Conservation (phyloP, 148 eudicot genomes). For the Arctostaphylos glauca region DNA sequence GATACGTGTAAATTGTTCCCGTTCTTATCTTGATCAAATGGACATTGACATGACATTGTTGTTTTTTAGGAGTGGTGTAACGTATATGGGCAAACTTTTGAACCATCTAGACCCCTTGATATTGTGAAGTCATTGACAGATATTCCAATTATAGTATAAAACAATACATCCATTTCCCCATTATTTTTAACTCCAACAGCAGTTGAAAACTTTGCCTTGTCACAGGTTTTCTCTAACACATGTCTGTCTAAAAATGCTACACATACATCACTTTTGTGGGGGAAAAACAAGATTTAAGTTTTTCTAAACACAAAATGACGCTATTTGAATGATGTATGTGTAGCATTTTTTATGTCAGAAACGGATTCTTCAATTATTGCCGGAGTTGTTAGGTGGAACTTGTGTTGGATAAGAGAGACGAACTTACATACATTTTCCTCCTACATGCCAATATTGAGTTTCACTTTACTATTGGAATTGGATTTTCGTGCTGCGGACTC, state of each 20-base stretch:
- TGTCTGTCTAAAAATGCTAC: conserved; percentile 21
- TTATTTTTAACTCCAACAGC: conserved; percentile 48
- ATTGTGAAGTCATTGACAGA: too few relatives aligned
- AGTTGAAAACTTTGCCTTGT: conserved; percentile 38
- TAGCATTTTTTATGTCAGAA: conserved; percentile 26
- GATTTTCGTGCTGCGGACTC: background rate
- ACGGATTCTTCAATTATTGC: conserved; percentile 45
- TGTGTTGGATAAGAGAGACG: too few relatives aligned
- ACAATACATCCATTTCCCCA: conserved; percentile 22
- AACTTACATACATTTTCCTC: background rate
- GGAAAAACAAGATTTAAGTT: conserved; percentile 7
- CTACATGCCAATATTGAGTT: background rate
- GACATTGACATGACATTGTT: too few relatives aligned
- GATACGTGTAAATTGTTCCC: too few relatives aligned
- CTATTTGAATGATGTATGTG: conserved; percentile 32
- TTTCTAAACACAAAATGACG: conserved; percentile 21
- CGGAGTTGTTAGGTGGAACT: conserved; percentile 69
- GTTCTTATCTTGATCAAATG: too few relatives aligned
- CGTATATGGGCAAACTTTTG: too few relatives aligned
- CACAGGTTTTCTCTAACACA: conserved; percentile 41
- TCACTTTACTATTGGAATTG: background rate
- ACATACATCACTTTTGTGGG: too few relatives aligned
- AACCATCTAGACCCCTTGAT: too few relatives aligned
- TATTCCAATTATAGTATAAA: too few relatives aligned
- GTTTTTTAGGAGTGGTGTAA: too few relatives aligned